Evolutionary conservation across 805 yeast species (phyloP), one percentile per base, ranked within the genome.

Genomic region (Tetrapisispora nanseiensis): DNA sequence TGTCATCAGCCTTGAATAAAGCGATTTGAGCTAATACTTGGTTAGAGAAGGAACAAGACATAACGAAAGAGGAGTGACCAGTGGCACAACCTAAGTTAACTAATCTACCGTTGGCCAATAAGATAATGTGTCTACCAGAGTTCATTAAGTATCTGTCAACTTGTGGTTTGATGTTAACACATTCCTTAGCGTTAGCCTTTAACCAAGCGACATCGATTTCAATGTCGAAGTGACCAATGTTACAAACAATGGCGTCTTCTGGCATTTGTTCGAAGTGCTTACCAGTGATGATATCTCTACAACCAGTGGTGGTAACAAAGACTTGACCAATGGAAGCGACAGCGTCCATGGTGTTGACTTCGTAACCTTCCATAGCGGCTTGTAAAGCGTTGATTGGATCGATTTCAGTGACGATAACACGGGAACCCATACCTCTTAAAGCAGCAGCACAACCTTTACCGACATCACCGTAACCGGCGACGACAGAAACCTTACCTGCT

Each of bases 401-500:
- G 62, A 90, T 75, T 77, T 90, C 98, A 56, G 97, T 83, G 62
- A 90, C 87, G 54, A 90, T 79, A 58, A 90, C 98, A 71, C 96
- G 84, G 55, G 98, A 97, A 76, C 98, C 98, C 96, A 90, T 89
- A 66, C 92, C 89, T 73, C 86, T 82, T 62, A 90, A 80, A 54
- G 98, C 95, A 86, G 87, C 83, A 68, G 96, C 96, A 78, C 98
- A 90, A 69, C 98, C 98, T 76, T 90, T 90, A 75, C 98, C 98
- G 65, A 90, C 98, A 67, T 90, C 98, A 80, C 98, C 98, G 76
- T 81, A 90, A 72, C 98, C 98, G 50, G 96, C 96, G 61, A 90
- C 97, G 59, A 90, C 94, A 49, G 97, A 95, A 65, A 86, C 90
- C 77, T 90, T 90, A 75, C 98, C 98, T 55, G 97, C 97, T 65